Percentiles rank a stretch among this genome's conserved stretches.
Evolutionary conservation across 2,329 filamentous ascomycete species (phyloP).

Genomic region (Cephalotrichum gorgonifer): DNA sequence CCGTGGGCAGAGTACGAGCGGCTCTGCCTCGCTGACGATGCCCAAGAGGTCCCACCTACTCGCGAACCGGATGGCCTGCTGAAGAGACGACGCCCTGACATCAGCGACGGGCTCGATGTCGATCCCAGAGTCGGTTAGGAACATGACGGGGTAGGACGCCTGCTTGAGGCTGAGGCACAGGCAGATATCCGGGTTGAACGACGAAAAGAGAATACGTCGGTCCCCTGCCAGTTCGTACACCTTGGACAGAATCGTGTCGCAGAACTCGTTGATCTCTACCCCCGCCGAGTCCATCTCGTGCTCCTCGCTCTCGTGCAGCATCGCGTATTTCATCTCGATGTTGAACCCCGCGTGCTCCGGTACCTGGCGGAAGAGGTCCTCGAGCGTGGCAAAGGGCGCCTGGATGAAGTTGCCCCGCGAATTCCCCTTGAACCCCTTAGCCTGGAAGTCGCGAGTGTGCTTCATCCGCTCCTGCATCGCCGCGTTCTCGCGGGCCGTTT

Average conservation of each 20-base stretch:
- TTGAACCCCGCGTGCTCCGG: constrained; percentile 86
- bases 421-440: constrained; percentile 92
- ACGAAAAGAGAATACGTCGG: constrained; percentile 93
- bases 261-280: constrained; percentile 91
- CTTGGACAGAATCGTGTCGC: constrained; percentile 81
- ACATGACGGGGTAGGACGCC: constrained; percentile 89
- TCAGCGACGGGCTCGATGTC: constrained; percentile 67
- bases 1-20: constrained; percentile 78
- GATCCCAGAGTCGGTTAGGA: constrained; percentile 84
- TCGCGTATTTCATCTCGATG: constrained; percentile 98
- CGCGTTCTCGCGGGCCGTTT: constrained; percentile 33
- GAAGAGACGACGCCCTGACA: constrained; percentile 79
- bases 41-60: constrained; percentile 90
- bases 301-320: constrained; percentile 90
- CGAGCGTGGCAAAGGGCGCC: constrained; percentile 86
- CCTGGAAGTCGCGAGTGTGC: constrained; percentile 90
- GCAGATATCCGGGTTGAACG: constrained; percentile 96
- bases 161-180: constrained; percentile 93
- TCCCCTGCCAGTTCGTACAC: constrained; percentile 77
- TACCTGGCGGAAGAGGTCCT: constrained; percentile 82
- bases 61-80: constrained; percentile 92
- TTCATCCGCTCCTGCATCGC: constrained; percentile 78
- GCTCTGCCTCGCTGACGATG: constrained; percentile 80
- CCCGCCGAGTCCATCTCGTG: constrained; percentile 96
- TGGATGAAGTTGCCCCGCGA: constrained; percentile 91